These are phyloP conservation scores for Pecoramyces ruminantium DNA, from an alignment of 192 early-diverging fungal genomes.

Conservation along the genomic window DNA sequence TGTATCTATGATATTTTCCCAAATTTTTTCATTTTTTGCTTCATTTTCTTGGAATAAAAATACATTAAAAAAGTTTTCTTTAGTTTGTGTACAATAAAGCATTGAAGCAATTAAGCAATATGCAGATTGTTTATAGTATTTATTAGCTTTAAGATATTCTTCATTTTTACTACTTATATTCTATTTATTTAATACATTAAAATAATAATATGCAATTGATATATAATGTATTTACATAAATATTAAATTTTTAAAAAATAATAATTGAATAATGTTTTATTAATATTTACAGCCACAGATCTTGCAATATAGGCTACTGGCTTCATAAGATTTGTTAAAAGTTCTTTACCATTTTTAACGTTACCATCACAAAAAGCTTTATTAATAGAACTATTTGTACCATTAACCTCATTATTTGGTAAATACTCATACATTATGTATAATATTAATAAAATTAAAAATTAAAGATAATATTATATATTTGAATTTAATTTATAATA, in stretches of 20 bases:
- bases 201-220: no score
- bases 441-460: not conserved
- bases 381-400: not conserved
- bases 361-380: not conserved
- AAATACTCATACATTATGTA: not conserved
- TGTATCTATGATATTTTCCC: slow-evolving; percentile 43
- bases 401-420: not conserved
- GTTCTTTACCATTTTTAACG: not conserved
- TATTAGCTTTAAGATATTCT: not conserved
- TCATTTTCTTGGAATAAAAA: slow-evolving; percentile 44
- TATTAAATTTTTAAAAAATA: no score
- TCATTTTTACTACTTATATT: not conserved
- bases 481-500: no score
- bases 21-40: slow-evolving; percentile 23
- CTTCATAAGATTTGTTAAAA: not conserved
- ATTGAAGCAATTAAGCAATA: slow-evolving; percentile 34
- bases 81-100: slow-evolving; percentile 36
- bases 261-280: no score
- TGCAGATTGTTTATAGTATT: slow-evolving; percentile 27
- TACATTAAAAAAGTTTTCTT: slow-evolving; percentile 25
- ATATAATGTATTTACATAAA: no score
- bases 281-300: not conserved
- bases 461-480: not conserved
- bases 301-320: not conserved
- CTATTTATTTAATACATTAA: not conserved